These are phyloP conservation scores for Fusarium cicatricum DNA, from an alignment of 2,329 filamentous ascomycete species.

Conservation along the genomic window DNA sequence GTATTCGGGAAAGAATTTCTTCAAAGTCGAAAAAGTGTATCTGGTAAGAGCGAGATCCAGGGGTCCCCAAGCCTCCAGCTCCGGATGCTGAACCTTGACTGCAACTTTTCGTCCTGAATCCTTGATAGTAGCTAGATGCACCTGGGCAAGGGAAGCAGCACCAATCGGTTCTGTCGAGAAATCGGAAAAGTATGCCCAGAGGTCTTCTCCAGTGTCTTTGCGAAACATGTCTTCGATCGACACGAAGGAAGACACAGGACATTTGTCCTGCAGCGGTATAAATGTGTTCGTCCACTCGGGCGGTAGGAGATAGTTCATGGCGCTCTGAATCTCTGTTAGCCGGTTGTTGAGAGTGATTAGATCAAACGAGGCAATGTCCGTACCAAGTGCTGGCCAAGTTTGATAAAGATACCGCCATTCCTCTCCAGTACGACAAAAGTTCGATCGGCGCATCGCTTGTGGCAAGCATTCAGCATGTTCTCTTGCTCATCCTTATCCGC, in stretches of 20 bases:
- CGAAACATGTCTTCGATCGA: constrained; percentile 89
- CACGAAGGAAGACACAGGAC: constrained; percentile 88
- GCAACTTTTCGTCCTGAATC: constrained; percentile 87
- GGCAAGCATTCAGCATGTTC: constrained; percentile 80
- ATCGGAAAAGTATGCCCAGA: constrained; percentile 85
- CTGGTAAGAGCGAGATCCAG: constrained; percentile 86
- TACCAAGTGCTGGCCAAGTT: constrained; percentile 91
- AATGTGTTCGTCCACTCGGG: constrained; percentile 95
- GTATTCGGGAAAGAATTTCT: constrained; percentile 95
- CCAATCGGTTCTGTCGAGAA: constrained; percentile 86
- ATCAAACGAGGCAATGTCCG: constrained; percentile 14
- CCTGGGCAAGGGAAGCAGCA: constrained; percentile 92
- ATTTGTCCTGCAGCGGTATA: constrained; percentile 94
- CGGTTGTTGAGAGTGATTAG: background rate
- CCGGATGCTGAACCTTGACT: constrained; percentile 95
- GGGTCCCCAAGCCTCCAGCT: constrained; percentile 86
- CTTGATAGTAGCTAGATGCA: constrained; percentile 86
- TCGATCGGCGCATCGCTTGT: constrained; percentile 89
- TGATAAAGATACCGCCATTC: constrained; percentile 98
- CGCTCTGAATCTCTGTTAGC: constrained; percentile 66
- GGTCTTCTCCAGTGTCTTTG: constrained; percentile 78
- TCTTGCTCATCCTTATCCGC: constrained; percentile 71
- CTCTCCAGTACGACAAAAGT: constrained; percentile 89
- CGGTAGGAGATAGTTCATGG: constrained; percentile 93
- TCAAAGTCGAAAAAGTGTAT: constrained; percentile 89